Percentiles rank a stretch among this genome's conserved stretches.
Evolutionary conservation across 2,329 filamentous ascomycete species (phyloP).

Genomic region (Dactylellina parvicollis): DNA sequence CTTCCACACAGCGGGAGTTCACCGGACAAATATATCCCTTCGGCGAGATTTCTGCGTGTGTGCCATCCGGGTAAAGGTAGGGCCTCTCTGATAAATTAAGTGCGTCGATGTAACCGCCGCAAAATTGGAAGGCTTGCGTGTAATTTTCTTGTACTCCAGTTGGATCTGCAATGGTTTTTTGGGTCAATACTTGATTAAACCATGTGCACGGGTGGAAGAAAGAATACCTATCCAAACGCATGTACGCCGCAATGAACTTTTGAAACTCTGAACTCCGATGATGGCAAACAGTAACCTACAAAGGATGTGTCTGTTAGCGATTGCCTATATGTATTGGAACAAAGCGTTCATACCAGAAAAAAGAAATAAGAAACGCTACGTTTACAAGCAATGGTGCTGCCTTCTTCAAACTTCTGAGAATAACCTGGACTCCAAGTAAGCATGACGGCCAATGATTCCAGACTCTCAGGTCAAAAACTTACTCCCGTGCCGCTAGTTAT

Average conservation of each 20-base stretch:
- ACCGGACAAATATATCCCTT: slow-evolving; percentile 91
- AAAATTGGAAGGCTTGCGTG: slow-evolving; percentile 77
- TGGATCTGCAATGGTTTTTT: slow-evolving; percentile 61
- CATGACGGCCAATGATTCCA: no score
- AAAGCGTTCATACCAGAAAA: slow-evolving; percentile 76
- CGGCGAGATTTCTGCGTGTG: slow-evolving; percentile 63
- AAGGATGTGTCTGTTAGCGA: background rate
- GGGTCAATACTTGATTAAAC: background rate
- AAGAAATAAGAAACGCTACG: slow-evolving; percentile 91
- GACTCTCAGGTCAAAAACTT: no score
- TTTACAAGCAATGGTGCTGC: slow-evolving; percentile 90
- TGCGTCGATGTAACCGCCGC: slow-evolving; percentile 80
- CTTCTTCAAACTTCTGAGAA: slow-evolving; percentile 92
- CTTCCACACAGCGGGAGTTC: slow-evolving; percentile 83
- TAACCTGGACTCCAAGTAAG: no score
- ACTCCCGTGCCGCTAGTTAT: slow-evolving; percentile 93
- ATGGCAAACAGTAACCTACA: slow-evolving; percentile 82
- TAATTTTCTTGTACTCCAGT: slow-evolving; percentile 66
- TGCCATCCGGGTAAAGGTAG: slow-evolving; percentile 73
- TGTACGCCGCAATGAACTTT: slow-evolving; percentile 78
- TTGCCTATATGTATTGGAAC: background rate
- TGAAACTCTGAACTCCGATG: slow-evolving; percentile 95
- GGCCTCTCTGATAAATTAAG: slow-evolving; percentile 69
- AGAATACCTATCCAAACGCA: slow-evolving; percentile 79
- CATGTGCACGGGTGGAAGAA: slow-evolving; percentile 60